Conservation (phyloP, 345 rosid species). For the Moricandia arvensis region DNA sequence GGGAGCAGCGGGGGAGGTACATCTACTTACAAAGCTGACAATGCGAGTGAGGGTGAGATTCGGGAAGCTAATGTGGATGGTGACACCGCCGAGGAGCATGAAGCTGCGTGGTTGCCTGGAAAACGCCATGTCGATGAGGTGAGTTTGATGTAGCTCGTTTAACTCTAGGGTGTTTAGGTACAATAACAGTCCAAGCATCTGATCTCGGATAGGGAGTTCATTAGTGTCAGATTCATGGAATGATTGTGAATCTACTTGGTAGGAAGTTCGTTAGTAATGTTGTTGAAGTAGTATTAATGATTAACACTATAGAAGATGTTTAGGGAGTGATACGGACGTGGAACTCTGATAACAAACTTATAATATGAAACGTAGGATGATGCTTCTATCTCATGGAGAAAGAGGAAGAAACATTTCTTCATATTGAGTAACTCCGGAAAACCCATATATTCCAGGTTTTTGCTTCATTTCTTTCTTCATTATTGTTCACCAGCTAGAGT, state of each 20-base stretch:
- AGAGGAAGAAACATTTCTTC: conserved; percentile 98
- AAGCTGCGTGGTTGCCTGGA: conserved; percentile 65
- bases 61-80: conserved; percentile 48
- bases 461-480: too few relatives aligned
- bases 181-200: background rate
- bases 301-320: too few relatives aligned
- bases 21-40: conserved; percentile 43
- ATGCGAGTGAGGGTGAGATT: conserved; percentile 59
- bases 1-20: conserved; percentile 73
- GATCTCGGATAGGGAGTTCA: too few relatives aligned
- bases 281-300: too few relatives aligned
- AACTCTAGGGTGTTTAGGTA: background rate
- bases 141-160: background rate
- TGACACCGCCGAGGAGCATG: conserved; percentile 47
- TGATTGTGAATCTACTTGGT: too few relatives aligned
- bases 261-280: too few relatives aligned
- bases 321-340: too few relatives aligned
- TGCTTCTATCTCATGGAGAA: conserved; percentile 61
- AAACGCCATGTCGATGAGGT: conserved; percentile 89
- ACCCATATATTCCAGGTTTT: conserved; percentile 98
- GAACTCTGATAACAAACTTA: too few relatives aligned
- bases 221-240: too few relatives aligned
- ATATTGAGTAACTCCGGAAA: conserved; percentile 96
- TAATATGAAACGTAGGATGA: conserved; percentile 68
- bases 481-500: too few relatives aligned